phyloP scores from a whole-genome alignment of 140 eudicot species.

The Senecio squalidus region DNA sequence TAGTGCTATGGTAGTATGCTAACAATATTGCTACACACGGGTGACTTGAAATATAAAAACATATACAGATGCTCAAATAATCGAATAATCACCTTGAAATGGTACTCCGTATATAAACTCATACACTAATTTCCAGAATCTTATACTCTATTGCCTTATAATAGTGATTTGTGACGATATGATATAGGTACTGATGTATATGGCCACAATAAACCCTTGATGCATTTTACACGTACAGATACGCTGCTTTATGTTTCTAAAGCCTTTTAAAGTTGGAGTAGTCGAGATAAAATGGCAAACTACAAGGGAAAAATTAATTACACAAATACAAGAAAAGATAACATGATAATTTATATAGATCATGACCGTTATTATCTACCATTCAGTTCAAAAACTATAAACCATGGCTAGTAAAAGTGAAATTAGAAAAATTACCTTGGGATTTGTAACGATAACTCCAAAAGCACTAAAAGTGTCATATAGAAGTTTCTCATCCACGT shows the following conservation, averaged over 20 bases:
- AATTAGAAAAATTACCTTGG: slow-evolving; percentile 52
- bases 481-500: slow-evolving; percentile 94
- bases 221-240: not conserved
- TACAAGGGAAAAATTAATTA: not conserved
- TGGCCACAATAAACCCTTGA: not conserved
- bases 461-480: slow-evolving; percentile 98
- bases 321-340: not conserved
- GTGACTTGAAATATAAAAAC: not conserved
- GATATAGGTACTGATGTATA: too few relatives aligned
- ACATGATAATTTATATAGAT: not conserved
- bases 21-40: not conserved
- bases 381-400: slow-evolving; percentile 3
- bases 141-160: too few relatives aligned
- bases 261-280: not conserved
- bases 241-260: not conserved
- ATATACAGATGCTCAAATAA: not conserved
- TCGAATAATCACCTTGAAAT: not conserved
- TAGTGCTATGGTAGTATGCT: not conserved
- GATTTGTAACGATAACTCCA: slow-evolving; percentile 92
- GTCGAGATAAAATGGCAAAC: not conserved
- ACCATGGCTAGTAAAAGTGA: not conserved
- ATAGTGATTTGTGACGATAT: too few relatives aligned
- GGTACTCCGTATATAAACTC: not conserved
- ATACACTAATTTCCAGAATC: not conserved
- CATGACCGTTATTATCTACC: not conserved